Percentiles rank a stretch among this genome's conserved stretches.
Conservation (phyloP, 2,329 filamentous ascomycete species). For the Calonectria multiphialidica region DNA sequence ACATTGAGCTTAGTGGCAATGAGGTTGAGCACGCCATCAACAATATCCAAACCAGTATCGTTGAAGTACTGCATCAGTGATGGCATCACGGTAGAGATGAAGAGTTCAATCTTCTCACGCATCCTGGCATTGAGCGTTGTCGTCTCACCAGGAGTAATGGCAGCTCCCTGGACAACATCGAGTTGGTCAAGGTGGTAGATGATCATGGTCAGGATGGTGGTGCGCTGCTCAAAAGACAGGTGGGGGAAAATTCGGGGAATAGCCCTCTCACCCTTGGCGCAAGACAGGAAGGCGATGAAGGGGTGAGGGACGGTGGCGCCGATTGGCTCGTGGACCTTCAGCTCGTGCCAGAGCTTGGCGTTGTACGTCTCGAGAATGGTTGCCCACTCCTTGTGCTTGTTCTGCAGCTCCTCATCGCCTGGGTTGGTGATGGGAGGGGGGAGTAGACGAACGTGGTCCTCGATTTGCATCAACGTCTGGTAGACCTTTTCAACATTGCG, state of each 20-base stretch:
- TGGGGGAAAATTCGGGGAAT: slow-evolving; percentile 96
- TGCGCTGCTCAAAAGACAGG: slow-evolving; percentile 90
- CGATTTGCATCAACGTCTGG: slow-evolving; percentile 88
- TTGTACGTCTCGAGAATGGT: slow-evolving; percentile 74
- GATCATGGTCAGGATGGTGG: slow-evolving; percentile 96
- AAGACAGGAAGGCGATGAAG: slow-evolving; percentile 95
- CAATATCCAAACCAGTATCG: slow-evolving; percentile 90
- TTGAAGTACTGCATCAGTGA: slow-evolving; percentile 91
- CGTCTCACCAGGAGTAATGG: slow-evolving; percentile 79
- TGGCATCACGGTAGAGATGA: slow-evolving; percentile 89
- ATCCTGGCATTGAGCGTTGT: slow-evolving; percentile 78
- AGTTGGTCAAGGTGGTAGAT: slow-evolving; percentile 92
- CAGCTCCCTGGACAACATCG: slow-evolving; percentile 87
- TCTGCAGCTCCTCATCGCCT: slow-evolving; percentile 74
- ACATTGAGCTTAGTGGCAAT: slow-evolving; percentile 88
- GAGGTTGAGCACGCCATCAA: slow-evolving; percentile 89
- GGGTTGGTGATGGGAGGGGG: slow-evolving; percentile 71
- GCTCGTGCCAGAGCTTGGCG: slow-evolving; percentile 82
- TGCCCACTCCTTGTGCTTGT: slow-evolving; percentile 82
- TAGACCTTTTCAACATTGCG: slow-evolving; percentile 92
- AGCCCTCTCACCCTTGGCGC: slow-evolving; percentile 95
- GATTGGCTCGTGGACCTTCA: slow-evolving; percentile 95
- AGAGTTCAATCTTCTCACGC: slow-evolving; percentile 93
- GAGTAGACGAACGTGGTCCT: slow-evolving; percentile 89
- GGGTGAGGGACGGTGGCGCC: slow-evolving; percentile 83